Base-by-base conservation (phyloP, 345 rosid species). In the Rhodamnia rubescens region DNA sequence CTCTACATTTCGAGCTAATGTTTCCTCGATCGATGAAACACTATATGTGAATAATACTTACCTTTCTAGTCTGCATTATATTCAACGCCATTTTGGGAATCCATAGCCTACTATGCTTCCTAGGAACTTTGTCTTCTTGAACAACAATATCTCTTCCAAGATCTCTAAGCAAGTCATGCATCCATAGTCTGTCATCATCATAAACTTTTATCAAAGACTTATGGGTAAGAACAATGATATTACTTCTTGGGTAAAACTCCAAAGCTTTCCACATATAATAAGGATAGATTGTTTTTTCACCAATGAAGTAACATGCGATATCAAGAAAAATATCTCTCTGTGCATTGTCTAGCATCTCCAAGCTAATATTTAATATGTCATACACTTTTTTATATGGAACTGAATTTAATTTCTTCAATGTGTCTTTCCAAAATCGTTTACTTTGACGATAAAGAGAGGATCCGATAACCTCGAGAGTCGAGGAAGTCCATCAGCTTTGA, bases 161-260 rank as follows among this genome's bases (percentile, higher is more conserved):
- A 8, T 58, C 32, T 58, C 6, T 57, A 0, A 58, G 69, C 8
- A n/a, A 1, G 15, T 1, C 18, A 12, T 58, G 69, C 69, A 58
- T 58, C 6, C 0, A n/a, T 0, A 58, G 4, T 58, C 12, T 58
- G 5, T 11, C 18, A 26, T 26, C 32, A 26, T 5, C 7, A 58
- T n/a, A n/a, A n/a, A 58, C 15, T 7, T 57, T 57, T 57, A 57
- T n/a, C 69, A 58, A 58, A 58, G 16, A n/a, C 36, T 1, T 58
- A 24, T 3, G 16, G 12, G 16, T 2, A 58, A 58, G 64, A 29
- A 57, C 3, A 11, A 1, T 0, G 29, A 57, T 57, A 5, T 57
- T 6, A 0, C 2, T 2, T 57, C 1, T 58, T 8, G 32, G 64
- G 1, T 0, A 58, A 11, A 1, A 2, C 0, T n/a, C 64, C 64